These are phyloP conservation scores for Ogataea glucozyma DNA, from an alignment of 805 yeast species.

Conservation along the genomic window DNA sequence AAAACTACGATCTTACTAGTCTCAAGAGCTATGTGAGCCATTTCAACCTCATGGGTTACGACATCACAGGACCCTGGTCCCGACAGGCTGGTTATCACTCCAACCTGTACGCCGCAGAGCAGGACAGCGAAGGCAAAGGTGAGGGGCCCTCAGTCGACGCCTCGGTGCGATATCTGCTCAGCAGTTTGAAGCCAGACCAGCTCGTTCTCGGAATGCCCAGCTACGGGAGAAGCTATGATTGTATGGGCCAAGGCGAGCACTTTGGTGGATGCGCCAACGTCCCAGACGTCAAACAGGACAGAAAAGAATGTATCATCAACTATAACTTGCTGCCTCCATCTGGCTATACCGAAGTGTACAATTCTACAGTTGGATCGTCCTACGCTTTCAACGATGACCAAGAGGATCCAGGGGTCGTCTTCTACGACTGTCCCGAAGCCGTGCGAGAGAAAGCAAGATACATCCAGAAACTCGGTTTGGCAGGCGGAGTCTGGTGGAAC, in stretches of 20 bases:
- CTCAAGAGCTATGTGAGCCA: constrained; percentile 61
- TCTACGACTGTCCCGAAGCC: constrained; percentile 66
- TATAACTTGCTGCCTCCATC: constrained; percentile 28
- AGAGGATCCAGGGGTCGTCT: constrained; percentile 42
- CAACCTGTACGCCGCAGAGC: constrained; percentile 46
- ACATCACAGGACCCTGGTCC: constrained; percentile 81
- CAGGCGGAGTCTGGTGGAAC: constrained; percentile 97
- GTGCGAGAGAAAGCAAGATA: constrained; percentile 60
- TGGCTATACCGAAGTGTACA: constrained; percentile 47
- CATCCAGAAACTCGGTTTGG: constrained; percentile 49
- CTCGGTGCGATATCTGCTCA: constrained; percentile 39
- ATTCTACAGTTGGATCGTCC: constrained; percentile 53
- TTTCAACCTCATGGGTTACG: constrained; percentile 93
- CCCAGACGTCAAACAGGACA: constrained; percentile 9
- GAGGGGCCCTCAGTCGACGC: constrained; percentile 51
- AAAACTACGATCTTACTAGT: constrained; percentile 44
- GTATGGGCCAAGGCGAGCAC: constrained; percentile 12
- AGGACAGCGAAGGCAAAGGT: constrained; percentile 31
- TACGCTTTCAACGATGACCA: constrained; percentile 51
- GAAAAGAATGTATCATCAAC: constrained; percentile 25
- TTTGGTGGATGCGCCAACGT: constrained; percentile 27
- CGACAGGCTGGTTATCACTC: constrained; percentile 63
- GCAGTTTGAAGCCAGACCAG: constrained; percentile 36
- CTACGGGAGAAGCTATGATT: constrained; percentile 57
- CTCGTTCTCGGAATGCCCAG: constrained; percentile 83